Base-by-base conservation (phyloP, 768 basidiomycete species). In the Omphalotus guepiniiformis region DNA sequence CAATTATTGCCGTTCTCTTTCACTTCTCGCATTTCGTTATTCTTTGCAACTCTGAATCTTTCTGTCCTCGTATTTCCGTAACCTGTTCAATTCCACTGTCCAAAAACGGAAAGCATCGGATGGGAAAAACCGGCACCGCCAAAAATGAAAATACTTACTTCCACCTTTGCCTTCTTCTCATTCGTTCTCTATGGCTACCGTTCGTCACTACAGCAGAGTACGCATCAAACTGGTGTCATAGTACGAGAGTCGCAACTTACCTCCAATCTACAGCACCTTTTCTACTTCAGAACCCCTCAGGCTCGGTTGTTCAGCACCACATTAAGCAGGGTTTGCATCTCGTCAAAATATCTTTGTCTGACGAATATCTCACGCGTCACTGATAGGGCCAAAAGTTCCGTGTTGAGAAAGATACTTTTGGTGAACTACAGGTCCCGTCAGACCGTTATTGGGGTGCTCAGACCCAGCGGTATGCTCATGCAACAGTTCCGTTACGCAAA, bases 391-490 rank as follows among this genome's bases (percentile, higher is more conserved):
- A 76, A 49, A 71, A 77, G 57, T 85, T 78, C 65, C 87, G 94
- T 49, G 71, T 75, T 19, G 95, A 99, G 68, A 83, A 74, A 55
- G 96, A 98, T 66, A 97, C 96, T 2, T 98, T 99, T 63, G 96
- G 96, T 27, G 90, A 93, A 51, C 80, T 99, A 32, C 78, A 88
- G 56, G 96, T 99, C 21, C 87, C 88, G 21, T 79, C 78, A 13
- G 83, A 88, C 50, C 80, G 85, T 49, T 97, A 98, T 69, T 99
- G 94, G 93, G 96, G 96, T 50, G 94, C 94, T 15, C 96, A 98
- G 68, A 99, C 96, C 12, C 95, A 98, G 63, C 78, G 96, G 89
- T 87, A 56, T 19, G 69, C 61, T 6, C 23, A n/a, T n/a, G n/a
- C n/a, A n/a, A n/a, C n/a, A n/a, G n/a, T n/a, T n/a, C n/a, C n/a